Percentiles rank a stretch among this genome's conserved stretches.
Evolutionary conservation across 2,329 filamentous ascomycete genomes (phyloP).

Genomic region (Ophiostoma sp.): DNA sequence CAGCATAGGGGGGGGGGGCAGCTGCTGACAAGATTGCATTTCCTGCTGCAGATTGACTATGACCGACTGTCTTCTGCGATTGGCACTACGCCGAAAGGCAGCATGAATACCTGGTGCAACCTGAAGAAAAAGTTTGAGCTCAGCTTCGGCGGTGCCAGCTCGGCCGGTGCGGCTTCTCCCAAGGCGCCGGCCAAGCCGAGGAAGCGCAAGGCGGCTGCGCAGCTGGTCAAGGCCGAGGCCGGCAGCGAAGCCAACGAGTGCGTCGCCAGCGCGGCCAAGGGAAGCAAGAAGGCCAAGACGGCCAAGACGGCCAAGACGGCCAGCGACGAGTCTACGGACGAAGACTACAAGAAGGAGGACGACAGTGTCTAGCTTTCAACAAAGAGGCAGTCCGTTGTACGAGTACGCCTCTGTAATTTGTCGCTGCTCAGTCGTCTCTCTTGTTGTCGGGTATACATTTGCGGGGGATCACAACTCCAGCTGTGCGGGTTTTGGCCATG

Average conservation of each 20-base stretch:
- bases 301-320: background rate
- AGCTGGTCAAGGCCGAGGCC: background rate
- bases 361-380: background rate
- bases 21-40: background rate
- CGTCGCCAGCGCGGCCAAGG: background rate
- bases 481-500: too few relatives aligned
- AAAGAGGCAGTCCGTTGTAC: too few relatives aligned
- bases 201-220: background rate
- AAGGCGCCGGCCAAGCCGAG: background rate
- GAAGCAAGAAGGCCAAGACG: slow-evolving; percentile 8
- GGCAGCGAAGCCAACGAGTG: background rate
- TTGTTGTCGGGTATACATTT: too few relatives aligned
- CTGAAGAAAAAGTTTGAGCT: slow-evolving; percentile 20
- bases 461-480: too few relatives aligned
- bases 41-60: slow-evolving; percentile 17
- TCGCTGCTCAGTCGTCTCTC: too few relatives aligned
- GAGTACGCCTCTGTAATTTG: too few relatives aligned
- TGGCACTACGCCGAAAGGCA: slow-evolving; percentile 11
- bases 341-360: background rate
- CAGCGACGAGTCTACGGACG: background rate
- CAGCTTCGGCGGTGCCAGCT: background rate
- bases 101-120: slow-evolving; percentile 19
- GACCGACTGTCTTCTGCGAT: slow-evolving; percentile 8
- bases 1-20: background rate
- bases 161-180: background rate